Evolutionary conservation across 2,329 filamentous ascomycete genomes (phyloP), one percentile per base, ranked within the genome.

Genomic region (Pseudogymnoascus sp.): DNA sequence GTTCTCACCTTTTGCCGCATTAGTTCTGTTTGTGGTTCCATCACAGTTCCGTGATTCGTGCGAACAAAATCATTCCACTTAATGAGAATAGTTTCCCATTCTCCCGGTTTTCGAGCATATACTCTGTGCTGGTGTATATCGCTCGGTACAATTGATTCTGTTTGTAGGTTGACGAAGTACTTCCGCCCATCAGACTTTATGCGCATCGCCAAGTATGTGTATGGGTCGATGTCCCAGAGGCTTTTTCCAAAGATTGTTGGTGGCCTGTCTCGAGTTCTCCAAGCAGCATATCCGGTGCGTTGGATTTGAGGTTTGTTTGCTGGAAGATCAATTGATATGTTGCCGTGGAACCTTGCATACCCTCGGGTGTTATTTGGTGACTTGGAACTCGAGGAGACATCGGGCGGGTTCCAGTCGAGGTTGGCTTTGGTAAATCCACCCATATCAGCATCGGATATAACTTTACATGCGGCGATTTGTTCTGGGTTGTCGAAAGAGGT

Each of bases 121-220:
- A 99, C 77, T 60, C 95, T 82, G 75, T 99, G 95, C 75, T 99
- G 95, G 75, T 98, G 95, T 66, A 99, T 81, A 74, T 99, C 95
- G n/a, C 92, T 93, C 10, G 91, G 90, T 59, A 96, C 90, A 62
- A 99, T 88, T 1, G 90, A 90, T 73, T 99, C 93, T 2, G 93
- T 96, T 79, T 98, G 95, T 14, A 99, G 79, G 75, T 99, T 99
- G 71, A 99, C 86, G 64, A 96, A 91, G 78, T 98, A 99, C 70
- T 90, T 89, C 64, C 95, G 83, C 14, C 92, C 93, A 73, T 98
- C 95, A 2, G 90, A 93, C 75, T 92, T 95, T 70, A 99, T 82
- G 12, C 93, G 88, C 71, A 99, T 77, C 0, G 91, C 93, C 8
- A 99, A 86, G 76, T 92, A 97, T 11, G 83, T 79, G 77, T 96